Evolutionary conservation across 768 basidiomycete genomes (phyloP), one percentile per base, ranked within the genome.

Genomic region (Termitomyces eurrhizus): DNA sequence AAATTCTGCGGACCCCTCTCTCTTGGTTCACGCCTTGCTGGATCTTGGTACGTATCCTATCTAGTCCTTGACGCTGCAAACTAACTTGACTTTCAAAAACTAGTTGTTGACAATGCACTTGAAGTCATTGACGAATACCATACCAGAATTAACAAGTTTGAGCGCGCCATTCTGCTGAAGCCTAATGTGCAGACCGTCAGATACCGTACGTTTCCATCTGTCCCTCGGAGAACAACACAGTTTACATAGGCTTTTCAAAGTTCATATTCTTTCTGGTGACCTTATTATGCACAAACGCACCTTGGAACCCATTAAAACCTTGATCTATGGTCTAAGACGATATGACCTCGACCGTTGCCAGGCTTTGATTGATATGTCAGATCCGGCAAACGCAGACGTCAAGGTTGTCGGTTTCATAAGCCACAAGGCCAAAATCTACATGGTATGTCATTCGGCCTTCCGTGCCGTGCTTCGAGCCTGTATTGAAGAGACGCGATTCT

Each of bases 181-280:
- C 83, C 88, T 0, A 77, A 80, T 54, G 83, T 89, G 77, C 74
- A 77, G 59, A 84, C 81, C 26, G 89, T 92, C 14, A 77, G 81
- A 50, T 73, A 78, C 41, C 69, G 88, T 89, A 66, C 51, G 85
- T 71, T 53, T 26, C 4, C 1, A 39, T n/a, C 46, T 2, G 32
- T n/a, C 11, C 21, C 9, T n/a, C 51, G 56, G 36, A 29, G 8
- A 26, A n/a, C 1, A 18, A 16, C 24, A 36, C 33, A 16, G 21
- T n/a, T 50, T 32, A 49, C 0, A 16, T 18, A 8, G 45, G 29
- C 18, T 13, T 41, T 29, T 33, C n/a, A 44, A 62, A 89, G 88
- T 92, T 46, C 90, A 91, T 66, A 88, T 92, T 59, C 77, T 90
- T 21, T 86, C 86, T 46, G 89, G 87, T 16, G 89, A 92, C 65